Evolutionary conservation across 164 flowering plant genomes (phyloP).

Genomic region (Dillenia suffruticosa): DNA sequence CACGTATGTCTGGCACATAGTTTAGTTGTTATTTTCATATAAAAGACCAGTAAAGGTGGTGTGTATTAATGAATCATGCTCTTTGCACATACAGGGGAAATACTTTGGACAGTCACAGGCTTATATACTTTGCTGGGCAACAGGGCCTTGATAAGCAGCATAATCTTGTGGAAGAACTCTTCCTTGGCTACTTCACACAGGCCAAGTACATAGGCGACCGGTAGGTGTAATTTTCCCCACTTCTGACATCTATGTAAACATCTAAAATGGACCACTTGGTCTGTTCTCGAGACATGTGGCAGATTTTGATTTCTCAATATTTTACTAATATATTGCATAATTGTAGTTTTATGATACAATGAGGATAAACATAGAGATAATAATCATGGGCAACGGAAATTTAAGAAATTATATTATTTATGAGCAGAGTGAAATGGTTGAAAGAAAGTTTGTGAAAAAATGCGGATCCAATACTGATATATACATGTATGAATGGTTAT

Average conservation of each 20-base stretch:
- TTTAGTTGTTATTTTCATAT: neutral
- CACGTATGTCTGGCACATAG: slow-evolving; percentile 48
- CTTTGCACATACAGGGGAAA: slow-evolving; percentile 61
- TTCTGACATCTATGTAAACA: neutral
- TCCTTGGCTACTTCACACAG: slow-evolving; percentile 74
- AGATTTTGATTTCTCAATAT: too few relatives aligned
- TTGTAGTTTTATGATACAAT: too few relatives aligned
- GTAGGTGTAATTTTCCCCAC: slow-evolving; percentile 23
- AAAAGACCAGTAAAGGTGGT: neutral
- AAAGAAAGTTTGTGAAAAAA: too few relatives aligned
- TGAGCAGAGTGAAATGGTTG: too few relatives aligned
- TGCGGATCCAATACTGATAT: too few relatives aligned
- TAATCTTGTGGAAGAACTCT: slow-evolving; percentile 75
- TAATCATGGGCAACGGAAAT: too few relatives aligned
- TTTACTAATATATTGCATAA: too few relatives aligned
- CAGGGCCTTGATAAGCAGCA: slow-evolving; percentile 82
- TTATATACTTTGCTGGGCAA: slow-evolving; percentile 65
- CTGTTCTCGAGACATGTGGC: too few relatives aligned
- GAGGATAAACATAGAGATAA: too few relatives aligned
- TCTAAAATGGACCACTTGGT: too few relatives aligned
- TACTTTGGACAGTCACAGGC: slow-evolving; percentile 85
- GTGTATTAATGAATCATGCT: slow-evolving; percentile 1
- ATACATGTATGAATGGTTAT: too few relatives aligned
- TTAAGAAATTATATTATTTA: too few relatives aligned
- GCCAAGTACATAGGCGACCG: slow-evolving; percentile 81